Evolutionary conservation across 208 protist genomes (phyloP).

Genomic region (Trypanosoma cruzi): DNA sequence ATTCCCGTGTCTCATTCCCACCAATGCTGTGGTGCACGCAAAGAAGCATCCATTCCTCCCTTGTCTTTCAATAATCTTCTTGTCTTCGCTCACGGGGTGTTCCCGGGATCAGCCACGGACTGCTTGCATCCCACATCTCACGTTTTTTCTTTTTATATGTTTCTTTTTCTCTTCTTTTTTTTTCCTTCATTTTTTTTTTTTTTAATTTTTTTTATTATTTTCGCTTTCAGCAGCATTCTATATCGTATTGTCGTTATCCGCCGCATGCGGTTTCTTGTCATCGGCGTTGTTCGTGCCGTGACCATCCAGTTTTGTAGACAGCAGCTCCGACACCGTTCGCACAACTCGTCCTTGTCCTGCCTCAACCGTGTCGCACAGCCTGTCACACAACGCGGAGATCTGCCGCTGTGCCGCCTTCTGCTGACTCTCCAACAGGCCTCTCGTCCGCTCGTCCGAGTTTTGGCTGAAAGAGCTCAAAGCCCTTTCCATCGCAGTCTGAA

Average conservation of each 20-base stretch:
- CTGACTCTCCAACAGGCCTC: slow-evolving; percentile 7
- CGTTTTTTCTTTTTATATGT: too few species aligned
- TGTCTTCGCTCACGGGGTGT: too few species aligned
- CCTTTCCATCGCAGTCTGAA: slow-evolving; percentile 30
- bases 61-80: too few species aligned
- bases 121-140: too few species aligned
- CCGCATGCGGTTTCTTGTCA: neutral
- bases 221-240: neutral
- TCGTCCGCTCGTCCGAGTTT: slow-evolving; percentile 6
- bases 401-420: slow-evolving; percentile 11
- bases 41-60: too few species aligned
- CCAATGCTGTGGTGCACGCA: too few species aligned
- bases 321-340: slow-evolving; percentile 1
- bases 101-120: too few species aligned
- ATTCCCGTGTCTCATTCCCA: neutral
- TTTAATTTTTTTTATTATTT: neutral
- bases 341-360: slow-evolving; percentile 7
- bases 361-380: slow-evolving; percentile 14
- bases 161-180: neutral
- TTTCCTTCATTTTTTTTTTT: neutral
- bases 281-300: neutral
- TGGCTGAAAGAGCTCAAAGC: slow-evolving; percentile 14
- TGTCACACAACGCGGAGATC: slow-evolving; percentile 12
- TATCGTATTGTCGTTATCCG: neutral
- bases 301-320: neutral